Evolutionary conservation across 768 basidiomycete species (phyloP).

Genomic region (Collybia sordida): DNA sequence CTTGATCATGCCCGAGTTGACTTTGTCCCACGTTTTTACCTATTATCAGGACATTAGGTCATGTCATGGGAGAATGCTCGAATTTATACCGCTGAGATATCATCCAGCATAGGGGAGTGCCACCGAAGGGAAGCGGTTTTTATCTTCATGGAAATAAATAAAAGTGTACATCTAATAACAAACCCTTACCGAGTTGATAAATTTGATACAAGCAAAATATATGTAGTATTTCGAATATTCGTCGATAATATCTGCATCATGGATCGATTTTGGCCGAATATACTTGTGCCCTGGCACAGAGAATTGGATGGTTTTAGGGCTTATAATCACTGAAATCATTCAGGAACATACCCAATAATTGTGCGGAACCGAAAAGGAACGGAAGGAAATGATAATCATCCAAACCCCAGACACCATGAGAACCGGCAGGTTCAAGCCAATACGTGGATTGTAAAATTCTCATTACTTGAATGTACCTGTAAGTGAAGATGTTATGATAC

Average conservation of each 20-base stretch:
- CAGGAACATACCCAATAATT: slow-evolving; percentile 53
- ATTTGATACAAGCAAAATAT: slow-evolving; percentile 94
- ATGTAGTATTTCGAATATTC: slow-evolving; percentile 93
- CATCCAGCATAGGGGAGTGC: slow-evolving; percentile 99
- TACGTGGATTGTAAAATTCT: slow-evolving; percentile 88
- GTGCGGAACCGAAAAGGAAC: slow-evolving; percentile 84
- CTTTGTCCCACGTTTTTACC: slow-evolving; percentile 95
- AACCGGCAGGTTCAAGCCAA: slow-evolving; percentile 98
- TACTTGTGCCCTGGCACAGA: slow-evolving; percentile 72
- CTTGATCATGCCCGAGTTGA: slow-evolving; percentile 94
- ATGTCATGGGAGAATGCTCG: slow-evolving; percentile 6
- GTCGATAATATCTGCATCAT: slow-evolving; percentile 87
- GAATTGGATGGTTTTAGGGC: too few species aligned
- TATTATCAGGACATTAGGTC: slow-evolving; percentile 23
- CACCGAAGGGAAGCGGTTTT: slow-evolving; percentile 94
- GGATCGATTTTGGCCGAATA: slow-evolving; percentile 89
- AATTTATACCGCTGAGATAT: slow-evolving; percentile 76
- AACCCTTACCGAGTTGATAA: slow-evolving; percentile 84
- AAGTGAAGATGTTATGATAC: slow-evolving; percentile 42
- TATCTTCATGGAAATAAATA: slow-evolving; percentile 48
- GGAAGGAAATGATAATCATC: slow-evolving; percentile 97
- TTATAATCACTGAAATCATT: not conserved
- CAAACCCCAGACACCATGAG: slow-evolving; percentile 97
- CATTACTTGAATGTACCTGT: slow-evolving; percentile 81
- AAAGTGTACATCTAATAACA: not conserved